Percentiles rank a stretch among this genome's conserved stretches.
Evolutionary conservation across 1,284 basidiomycete species (phyloP).

Genomic region (Heterobasidion parviporum): DNA sequence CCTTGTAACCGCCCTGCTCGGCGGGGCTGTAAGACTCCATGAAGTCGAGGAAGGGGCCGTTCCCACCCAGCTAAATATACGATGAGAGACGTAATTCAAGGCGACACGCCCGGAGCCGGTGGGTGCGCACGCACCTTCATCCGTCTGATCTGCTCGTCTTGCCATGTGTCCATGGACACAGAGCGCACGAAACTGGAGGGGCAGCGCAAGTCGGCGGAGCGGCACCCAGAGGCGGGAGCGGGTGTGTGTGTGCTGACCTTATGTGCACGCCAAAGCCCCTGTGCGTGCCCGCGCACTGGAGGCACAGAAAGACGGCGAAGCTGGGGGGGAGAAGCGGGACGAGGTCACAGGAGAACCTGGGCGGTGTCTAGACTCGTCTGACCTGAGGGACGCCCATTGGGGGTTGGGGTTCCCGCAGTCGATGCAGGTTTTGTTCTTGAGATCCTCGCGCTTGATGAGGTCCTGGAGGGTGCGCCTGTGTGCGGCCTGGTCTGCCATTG

Average conservation of each 20-base stretch:
- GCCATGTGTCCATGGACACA: constrained; percentile 95
- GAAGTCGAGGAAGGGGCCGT: constrained; percentile 73
- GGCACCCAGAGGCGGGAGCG: constrained; percentile 1
- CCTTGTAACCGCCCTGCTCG: constrained; percentile 69
- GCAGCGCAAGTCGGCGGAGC: constrained; percentile 7
- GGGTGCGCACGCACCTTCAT: constrained; percentile 62
- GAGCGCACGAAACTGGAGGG: constrained; percentile 75
- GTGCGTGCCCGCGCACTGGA: constrained; percentile 88
- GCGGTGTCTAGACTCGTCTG: constrained; percentile 12
- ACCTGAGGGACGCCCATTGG: constrained; percentile 86
- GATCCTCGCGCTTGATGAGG: constrained; percentile 63
- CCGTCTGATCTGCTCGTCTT: constrained; percentile 79
- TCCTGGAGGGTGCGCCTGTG: constrained; percentile 67
- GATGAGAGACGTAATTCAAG: background rate
- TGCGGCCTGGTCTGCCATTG: constrained; percentile 55
- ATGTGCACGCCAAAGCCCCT: constrained; percentile 85
- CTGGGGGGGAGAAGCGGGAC: constrained; percentile 27
- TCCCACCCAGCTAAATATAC: constrained; percentile 67
- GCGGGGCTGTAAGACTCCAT: constrained; percentile 65
- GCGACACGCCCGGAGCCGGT: constrained; percentile 8
- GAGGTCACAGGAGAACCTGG: constrained; percentile 3
- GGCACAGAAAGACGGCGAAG: constrained; percentile 83
- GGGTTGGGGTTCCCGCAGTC: constrained; percentile 84
- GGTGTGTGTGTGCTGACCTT: constrained; percentile 34
- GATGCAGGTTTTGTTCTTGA: constrained; percentile 69